A percentile compares a stretch with the other conserved stretches of the same genome.
These are phyloP conservation scores for Trichosporon sp. DNA, from an alignment of 1,284 basidiomycete genomes.

Conservation along the genomic window DNA sequence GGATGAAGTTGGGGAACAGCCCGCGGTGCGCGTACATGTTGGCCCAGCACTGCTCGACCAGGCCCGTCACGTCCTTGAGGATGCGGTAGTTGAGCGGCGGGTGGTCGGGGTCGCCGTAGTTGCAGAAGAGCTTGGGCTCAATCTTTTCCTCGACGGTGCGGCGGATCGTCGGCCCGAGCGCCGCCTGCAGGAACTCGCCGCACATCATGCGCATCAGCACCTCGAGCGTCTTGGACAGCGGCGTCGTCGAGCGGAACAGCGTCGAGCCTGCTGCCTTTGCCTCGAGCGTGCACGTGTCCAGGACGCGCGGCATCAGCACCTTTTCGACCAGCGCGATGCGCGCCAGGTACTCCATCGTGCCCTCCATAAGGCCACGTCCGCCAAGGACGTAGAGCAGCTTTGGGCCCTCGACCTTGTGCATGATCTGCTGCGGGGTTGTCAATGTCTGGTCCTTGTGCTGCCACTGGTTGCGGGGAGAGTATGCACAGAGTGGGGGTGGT, in stretches of 20 bases:
- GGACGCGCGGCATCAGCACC: slow-evolving; percentile 17
- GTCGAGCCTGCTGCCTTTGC: slow-evolving; percentile 24
- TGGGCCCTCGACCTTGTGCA: background rate
- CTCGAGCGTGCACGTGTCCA: slow-evolving; percentile 12
- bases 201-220: slow-evolving; percentile 32
- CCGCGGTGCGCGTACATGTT: slow-evolving; percentile 33
- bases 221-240: slow-evolving; percentile 31
- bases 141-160: slow-evolving; percentile 11
- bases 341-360: slow-evolving; percentile 16
- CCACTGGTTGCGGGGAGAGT: background rate
- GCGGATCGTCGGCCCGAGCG: slow-evolving; percentile 27
- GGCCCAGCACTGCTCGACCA: slow-evolving; percentile 26
- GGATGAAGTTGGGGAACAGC: slow-evolving; percentile 28
- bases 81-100: slow-evolving; percentile 11
- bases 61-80: slow-evolving; percentile 6
- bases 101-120: background rate
- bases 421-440: background rate
- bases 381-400: slow-evolving; percentile 20
- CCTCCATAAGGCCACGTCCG: slow-evolving; percentile 18
- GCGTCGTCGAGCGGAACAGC: slow-evolving; percentile 33
- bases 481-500: background rate
- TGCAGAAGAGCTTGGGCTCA: slow-evolving; percentile 11
- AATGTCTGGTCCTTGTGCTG: background rate
- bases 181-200: slow-evolving; percentile 23
- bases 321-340: slow-evolving; percentile 26